These are phyloP conservation scores for Colletotrichum phormii DNA, from an alignment of 2,329 filamentous ascomycete genomes.

Conservation along the genomic window DNA sequence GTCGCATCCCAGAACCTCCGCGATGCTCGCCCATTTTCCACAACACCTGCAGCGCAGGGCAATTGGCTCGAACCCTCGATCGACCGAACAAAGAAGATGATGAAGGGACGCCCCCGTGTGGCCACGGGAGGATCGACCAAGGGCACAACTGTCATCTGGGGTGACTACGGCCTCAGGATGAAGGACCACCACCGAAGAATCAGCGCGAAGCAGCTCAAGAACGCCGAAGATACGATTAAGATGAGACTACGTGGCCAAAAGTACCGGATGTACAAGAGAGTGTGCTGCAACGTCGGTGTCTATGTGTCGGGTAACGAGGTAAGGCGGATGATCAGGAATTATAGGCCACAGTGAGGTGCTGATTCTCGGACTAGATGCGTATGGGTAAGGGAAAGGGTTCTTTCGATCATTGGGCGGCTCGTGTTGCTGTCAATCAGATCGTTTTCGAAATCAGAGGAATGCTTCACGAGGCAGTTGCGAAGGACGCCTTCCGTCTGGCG, in stretches of 20 bases:
- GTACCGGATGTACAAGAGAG: slow-evolving; percentile 91
- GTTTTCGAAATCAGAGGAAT: slow-evolving; percentile 93
- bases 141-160: slow-evolving; percentile 96
- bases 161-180: slow-evolving; percentile 95
- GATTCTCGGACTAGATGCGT: slow-evolving; percentile 69
- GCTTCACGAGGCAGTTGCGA: slow-evolving; percentile 92
- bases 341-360: not conserved
- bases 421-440: slow-evolving; percentile 90
- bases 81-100: slow-evolving; percentile 85
- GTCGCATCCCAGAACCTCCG: slow-evolving; percentile 51
- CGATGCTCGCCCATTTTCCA: slow-evolving; percentile 77
- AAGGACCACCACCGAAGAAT: slow-evolving; percentile 92
- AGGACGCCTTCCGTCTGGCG: slow-evolving; percentile 92
- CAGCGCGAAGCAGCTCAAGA: slow-evolving; percentile 85
- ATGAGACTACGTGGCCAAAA: slow-evolving; percentile 88
- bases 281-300: slow-evolving; percentile 93
- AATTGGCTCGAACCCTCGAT: slow-evolving; percentile 87
- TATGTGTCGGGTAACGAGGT: slow-evolving; percentile 95
- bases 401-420: slow-evolving; percentile 95
- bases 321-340: slow-evolving; percentile 41
- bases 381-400: slow-evolving; percentile 99
- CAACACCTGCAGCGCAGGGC: slow-evolving; percentile 67
- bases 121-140: slow-evolving; percentile 90
- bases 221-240: slow-evolving; percentile 94
- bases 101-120: slow-evolving; percentile 89